These are phyloP conservation scores for Tuber calosporum DNA, from an alignment of 495 filamentous ascomycete genomes.

Conservation along the genomic window DNA sequence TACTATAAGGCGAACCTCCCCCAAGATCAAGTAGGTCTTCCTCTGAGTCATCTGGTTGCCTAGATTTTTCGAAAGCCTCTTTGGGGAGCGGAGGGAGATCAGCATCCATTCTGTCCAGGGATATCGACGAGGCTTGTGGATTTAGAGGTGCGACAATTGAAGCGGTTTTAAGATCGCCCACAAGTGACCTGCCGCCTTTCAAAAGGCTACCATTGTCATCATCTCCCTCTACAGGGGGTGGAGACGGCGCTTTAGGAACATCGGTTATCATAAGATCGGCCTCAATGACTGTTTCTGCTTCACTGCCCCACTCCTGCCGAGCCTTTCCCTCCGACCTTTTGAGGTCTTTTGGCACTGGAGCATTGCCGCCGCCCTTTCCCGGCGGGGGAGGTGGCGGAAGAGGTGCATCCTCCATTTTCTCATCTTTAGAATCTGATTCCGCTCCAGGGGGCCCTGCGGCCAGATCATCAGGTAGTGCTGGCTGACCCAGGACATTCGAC, in stretches of 20 bases:
- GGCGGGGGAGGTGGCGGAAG: conserved; percentile 12
- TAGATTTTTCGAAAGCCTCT: conserved; percentile 27
- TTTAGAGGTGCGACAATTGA: conserved; percentile 14
- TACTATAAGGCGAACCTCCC: conserved; percentile 35
- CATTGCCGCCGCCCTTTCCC: neutral
- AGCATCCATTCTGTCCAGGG: conserved; percentile 38
- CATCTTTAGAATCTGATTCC: neutral
- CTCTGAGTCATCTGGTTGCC: conserved; percentile 30
- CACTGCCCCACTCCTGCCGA: conserved; percentile 6
- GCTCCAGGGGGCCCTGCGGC: neutral
- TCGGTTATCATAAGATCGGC: conserved; percentile 20
- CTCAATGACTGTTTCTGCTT: neutral
- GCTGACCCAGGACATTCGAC: conserved; percentile 12
- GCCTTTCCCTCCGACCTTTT: neutral
- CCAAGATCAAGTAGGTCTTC: conserved; percentile 40
- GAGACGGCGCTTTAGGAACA: conserved; percentile 37
- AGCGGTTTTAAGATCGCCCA: conserved; percentile 31
- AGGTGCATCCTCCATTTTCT: conserved; percentile 15
- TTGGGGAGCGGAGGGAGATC: conserved; percentile 39
- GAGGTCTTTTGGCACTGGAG: conserved; percentile 22
- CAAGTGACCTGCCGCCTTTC: conserved; percentile 33
- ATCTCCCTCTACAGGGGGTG: conserved; percentile 30
- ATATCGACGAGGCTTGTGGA: conserved; percentile 18
- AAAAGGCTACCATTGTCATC: conserved; percentile 35
- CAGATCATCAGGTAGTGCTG: neutral